Conservation (phyloP, 2,329 filamentous ascomycete genomes). For the Rutstroemia sydowiana region DNA sequence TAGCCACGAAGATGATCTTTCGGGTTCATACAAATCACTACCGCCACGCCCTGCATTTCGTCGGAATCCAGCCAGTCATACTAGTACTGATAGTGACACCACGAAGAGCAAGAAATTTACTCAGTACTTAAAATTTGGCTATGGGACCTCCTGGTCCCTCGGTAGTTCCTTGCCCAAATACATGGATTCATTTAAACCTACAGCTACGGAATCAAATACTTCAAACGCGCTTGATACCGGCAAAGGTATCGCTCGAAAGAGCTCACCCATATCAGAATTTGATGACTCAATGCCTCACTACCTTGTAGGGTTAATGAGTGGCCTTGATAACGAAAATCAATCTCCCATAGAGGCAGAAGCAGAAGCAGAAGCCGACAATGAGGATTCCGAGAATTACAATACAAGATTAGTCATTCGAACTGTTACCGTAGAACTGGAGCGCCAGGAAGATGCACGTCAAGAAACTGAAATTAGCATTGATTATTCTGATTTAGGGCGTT, state of each 20-base stretch:
- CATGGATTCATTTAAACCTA: not conserved
- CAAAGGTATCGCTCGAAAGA: not conserved
- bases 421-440: constrained; percentile 57
- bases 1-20: not conserved
- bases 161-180: constrained; percentile 24
- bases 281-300: constrained; percentile 42
- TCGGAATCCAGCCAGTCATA: constrained; percentile 14
- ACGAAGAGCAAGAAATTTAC: constrained; percentile 39
- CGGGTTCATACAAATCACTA: not conserved
- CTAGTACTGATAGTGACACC: constrained; percentile 18
- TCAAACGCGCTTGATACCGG: not conserved
- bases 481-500: constrained; percentile 27
- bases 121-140: constrained; percentile 59
- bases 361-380: constrained; percentile 5
- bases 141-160: constrained; percentile 59
- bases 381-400: constrained; percentile 30
- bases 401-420: constrained; percentile 57
- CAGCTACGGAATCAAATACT: not conserved
- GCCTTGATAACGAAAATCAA: constrained; percentile 43
- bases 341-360: not conserved
- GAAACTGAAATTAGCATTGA: constrained; percentile 41
- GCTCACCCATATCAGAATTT: not conserved
- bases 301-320: constrained; percentile 61
- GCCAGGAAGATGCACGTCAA: constrained; percentile 32
- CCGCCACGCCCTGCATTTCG: constrained; percentile 11